Conservation (phyloP, 257 asterid genomes). For the Penstemon newberryi region DNA sequence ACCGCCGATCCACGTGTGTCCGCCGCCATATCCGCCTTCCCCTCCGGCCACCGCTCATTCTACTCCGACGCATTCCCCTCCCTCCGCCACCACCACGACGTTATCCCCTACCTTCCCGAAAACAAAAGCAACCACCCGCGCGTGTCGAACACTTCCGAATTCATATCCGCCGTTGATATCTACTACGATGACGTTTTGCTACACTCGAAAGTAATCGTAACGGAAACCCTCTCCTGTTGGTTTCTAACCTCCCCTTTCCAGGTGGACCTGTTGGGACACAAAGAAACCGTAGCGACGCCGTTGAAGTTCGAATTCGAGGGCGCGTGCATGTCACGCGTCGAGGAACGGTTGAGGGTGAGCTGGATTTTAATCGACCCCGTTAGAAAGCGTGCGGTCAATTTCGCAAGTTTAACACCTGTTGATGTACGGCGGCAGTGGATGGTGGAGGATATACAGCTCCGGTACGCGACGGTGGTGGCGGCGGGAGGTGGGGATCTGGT, state of each 20-base stretch:
- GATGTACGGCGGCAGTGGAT: slow-evolving; percentile 56
- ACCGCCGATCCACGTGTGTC: slow-evolving; percentile 42
- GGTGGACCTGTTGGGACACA: slow-evolving; percentile 52
- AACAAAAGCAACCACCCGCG: not conserved
- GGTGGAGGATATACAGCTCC: slow-evolving; percentile 47
- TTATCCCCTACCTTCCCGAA: not conserved
- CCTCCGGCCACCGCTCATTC: slow-evolving; percentile 67
- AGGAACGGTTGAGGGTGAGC: slow-evolving; percentile 50
- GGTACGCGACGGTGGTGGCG: slow-evolving; percentile 44
- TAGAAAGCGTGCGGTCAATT: slow-evolving; percentile 46
- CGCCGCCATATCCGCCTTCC: slow-evolving; percentile 40
- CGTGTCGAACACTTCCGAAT: slow-evolving; percentile 20
- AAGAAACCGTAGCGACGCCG: slow-evolving; percentile 46
- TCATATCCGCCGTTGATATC: slow-evolving; percentile 77
- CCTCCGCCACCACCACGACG: slow-evolving; percentile 15
- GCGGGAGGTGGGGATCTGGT: slow-evolving; percentile 36
- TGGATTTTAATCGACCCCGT: slow-evolving; percentile 69
- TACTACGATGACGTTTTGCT: slow-evolving; percentile 41
- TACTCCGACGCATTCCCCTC: slow-evolving; percentile 62
- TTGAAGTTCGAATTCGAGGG: slow-evolving; percentile 29
- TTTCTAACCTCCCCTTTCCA: slow-evolving; percentile 53
- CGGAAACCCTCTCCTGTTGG: slow-evolving; percentile 51
- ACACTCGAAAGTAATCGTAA: slow-evolving; percentile 48
- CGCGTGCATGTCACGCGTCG: slow-evolving; percentile 24
- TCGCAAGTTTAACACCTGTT: slow-evolving; percentile 58